Conservation (phyloP, 306 rosid genomes). For the Medicago truncatula region DNA sequence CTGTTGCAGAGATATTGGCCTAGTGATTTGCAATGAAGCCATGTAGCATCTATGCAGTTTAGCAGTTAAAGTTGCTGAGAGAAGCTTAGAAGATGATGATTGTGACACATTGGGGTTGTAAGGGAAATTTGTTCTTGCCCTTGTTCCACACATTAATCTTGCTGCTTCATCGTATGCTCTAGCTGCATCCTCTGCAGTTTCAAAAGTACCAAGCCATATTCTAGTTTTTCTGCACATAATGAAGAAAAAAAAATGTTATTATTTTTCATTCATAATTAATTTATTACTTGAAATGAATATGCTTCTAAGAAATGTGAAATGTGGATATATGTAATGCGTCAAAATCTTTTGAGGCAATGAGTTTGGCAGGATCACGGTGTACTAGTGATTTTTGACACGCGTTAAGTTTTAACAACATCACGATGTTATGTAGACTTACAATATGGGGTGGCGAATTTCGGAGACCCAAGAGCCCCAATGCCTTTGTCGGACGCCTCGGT, state of each 20-base stretch:
- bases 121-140: constrained; percentile 90
- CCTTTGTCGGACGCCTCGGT: constrained; percentile 96
- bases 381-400: too few relatives aligned
- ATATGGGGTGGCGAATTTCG: constrained; percentile 91
- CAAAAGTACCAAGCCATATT: constrained; percentile 96
- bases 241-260: neutral
- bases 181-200: constrained; percentile 95
- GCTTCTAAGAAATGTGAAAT: neutral
- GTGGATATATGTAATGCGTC: constrained; percentile 9
- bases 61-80: constrained; percentile 84
- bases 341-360: neutral
- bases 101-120: constrained; percentile 75
- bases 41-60: constrained; percentile 85
- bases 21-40: constrained; percentile 85
- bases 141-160: constrained; percentile 87
- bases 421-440: constrained; percentile 56
- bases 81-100: constrained; percentile 83
- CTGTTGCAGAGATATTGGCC: constrained; percentile 44
- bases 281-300: neutral
- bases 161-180: constrained; percentile 96
- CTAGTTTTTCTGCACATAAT: constrained; percentile 78
- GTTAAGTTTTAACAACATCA: too few relatives aligned
- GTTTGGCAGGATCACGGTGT: neutral
- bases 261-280: neutral
- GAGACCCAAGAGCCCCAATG: constrained; percentile 99